Evolutionary conservation across 345 rosid species (phyloP).

Genomic region (Linum tenue): DNA sequence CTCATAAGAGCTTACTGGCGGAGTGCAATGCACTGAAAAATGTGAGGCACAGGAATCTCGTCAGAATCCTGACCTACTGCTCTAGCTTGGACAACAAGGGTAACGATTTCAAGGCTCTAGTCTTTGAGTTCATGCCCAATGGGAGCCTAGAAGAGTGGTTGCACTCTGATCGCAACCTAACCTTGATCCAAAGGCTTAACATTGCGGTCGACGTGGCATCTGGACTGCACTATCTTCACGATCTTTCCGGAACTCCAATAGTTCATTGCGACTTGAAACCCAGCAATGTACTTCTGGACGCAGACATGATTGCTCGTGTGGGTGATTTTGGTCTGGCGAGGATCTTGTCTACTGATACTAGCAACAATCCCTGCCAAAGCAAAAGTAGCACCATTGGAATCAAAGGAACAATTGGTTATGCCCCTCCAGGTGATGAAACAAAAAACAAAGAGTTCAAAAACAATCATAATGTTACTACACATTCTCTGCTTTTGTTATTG

Average conservation of each 20-base stretch:
- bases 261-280: constrained; percentile 20
- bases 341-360: not conserved
- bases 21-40: not conserved
- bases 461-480: not conserved
- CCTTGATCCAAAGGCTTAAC: constrained; percentile 6
- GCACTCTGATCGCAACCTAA: constrained; percentile 3
- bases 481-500: too few species aligned
- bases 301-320: constrained; percentile 9
- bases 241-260: constrained; percentile 9
- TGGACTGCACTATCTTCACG: constrained; percentile 16
- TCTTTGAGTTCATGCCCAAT: constrained; percentile 7
- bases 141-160: constrained; percentile 18
- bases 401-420: constrained; percentile 19
- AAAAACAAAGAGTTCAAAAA: too few species aligned
- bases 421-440: constrained; percentile 13
- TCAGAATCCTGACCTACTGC: not conserved
- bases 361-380: not conserved
- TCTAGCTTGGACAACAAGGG: not conserved
- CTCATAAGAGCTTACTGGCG: not conserved
- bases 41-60: not conserved
- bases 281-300: constrained; percentile 17
- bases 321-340: constrained; percentile 17
- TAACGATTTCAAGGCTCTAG: not conserved
- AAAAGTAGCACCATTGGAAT: constrained; percentile 6
- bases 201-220: constrained; percentile 12